phyloP scores from a whole-genome alignment of 1,284 basidiomycete genomes.

The Ustilago trichophora region DNA sequence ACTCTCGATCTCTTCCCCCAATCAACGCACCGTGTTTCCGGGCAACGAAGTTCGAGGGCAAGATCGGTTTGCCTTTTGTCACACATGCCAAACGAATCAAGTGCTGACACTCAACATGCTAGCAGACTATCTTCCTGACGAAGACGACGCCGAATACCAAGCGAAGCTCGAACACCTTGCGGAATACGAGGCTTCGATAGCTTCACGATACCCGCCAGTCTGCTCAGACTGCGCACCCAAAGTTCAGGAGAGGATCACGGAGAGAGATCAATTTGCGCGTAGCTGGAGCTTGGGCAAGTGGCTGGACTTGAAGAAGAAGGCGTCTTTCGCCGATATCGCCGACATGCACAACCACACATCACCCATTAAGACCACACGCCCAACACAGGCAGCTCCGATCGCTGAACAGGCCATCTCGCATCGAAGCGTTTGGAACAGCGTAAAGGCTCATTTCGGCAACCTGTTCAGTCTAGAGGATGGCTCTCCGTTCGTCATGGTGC shows the following conservation, averaged over 20 bases:
- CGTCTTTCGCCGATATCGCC: no score
- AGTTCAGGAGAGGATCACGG: slow-evolving; percentile 30
- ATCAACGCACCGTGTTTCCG: not conserved
- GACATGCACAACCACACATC: not conserved
- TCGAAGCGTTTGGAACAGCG: not conserved
- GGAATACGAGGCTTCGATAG: slow-evolving; percentile 47
- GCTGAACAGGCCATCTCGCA: not conserved
- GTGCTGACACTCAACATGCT: slow-evolving; percentile 56
- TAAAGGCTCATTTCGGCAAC: not conserved
- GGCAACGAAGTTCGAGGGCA: not conserved
- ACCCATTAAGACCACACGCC: no score
- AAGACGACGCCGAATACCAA: slow-evolving; percentile 39
- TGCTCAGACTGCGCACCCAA: slow-evolving; percentile 41
- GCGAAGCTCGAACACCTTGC: slow-evolving; percentile 25
- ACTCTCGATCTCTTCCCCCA: not conserved
- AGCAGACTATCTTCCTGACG: slow-evolving; percentile 52
- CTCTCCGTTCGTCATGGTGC: not conserved
- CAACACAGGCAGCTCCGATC: no score
- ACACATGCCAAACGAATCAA: slow-evolving; percentile 60
- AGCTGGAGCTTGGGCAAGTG: slow-evolving; percentile 44
- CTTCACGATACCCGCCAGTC: slow-evolving; percentile 49
- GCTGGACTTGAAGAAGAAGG: slow-evolving; percentile 40
- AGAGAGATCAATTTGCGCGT: slow-evolving; percentile 41
- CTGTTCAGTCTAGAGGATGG: not conserved
- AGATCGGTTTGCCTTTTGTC: slow-evolving; percentile 43